Base-by-base conservation (phyloP, 129 eudicot species). In the Ambrosia artemisiifolia region DNA sequence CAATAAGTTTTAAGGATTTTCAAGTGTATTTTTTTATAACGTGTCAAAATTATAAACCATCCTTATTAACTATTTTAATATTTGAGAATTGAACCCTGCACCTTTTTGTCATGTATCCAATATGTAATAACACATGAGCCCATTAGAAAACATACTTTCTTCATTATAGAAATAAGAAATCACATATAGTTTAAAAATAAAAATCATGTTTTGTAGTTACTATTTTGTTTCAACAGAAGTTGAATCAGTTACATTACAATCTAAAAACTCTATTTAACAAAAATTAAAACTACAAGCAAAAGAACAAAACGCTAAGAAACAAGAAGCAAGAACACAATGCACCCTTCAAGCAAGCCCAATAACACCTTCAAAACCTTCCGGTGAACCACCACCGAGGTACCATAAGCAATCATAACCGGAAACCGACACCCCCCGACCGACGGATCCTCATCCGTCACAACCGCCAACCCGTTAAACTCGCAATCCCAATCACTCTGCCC, bases 371-470 rank as follows among this genome's bases (percentile, higher is more conserved):
- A 61, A 32, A 89, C 32, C 11, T 65, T 88, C 66, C 64, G 78
- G 16, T 82, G 91, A 72, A 83, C 32, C 17, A 83, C 73, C 70
- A 85, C 68, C 10, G 91, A 67, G 20, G 85, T 60, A 12, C 95
- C 88, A 51, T 75, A 62, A 48, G 86, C 96, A 62, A 93, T 82
- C 98, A 87, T 87, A 48, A 93, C 80, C 13, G 96, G 98, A 63
- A 93, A 93, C 65, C 63, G 74, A 51, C 98, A 93, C 13, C 60
- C 78, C 7, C 77, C 88, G 12, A 85, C 84, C 0, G 98, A 89
- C 2, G 96, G 98, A 76, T 93, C 96, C 65, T 85, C 78, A 12
- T 79, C 75, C 1, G 96, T 89, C 69, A 87, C 32, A 66, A 65
- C 42, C 24, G 87, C 92, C 76, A 85, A 75, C 40, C 96, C 98